A percentile compares a stretch with the other conserved stretches of the same genome.
These are phyloP conservation scores for Teratosphaeriaceae sp. DNA, from an alignment of 2,329 filamentous ascomycete species.

Conservation along the genomic window DNA sequence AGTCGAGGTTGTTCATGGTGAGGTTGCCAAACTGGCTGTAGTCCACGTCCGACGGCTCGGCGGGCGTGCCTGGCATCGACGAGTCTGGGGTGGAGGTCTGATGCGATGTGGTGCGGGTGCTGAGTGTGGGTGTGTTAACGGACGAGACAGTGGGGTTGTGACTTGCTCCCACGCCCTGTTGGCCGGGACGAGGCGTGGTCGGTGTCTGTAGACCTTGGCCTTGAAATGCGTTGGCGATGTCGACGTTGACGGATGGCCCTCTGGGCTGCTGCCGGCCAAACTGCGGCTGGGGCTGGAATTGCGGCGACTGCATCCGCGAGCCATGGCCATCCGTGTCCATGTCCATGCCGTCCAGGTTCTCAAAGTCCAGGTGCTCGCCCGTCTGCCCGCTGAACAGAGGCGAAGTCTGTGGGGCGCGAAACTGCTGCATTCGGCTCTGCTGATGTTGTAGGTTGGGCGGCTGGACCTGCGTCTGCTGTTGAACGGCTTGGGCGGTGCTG, in stretches of 20 bases:
- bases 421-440: not conserved
- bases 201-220: conserved; percentile 75
- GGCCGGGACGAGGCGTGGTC: conserved; percentile 69
- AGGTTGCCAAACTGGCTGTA: conserved; percentile 35
- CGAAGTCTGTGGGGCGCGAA: conserved; percentile 12
- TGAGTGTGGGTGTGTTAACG: conserved; percentile 88
- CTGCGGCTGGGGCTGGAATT: conserved; percentile 40
- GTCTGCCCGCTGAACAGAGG: conserved; percentile 28
- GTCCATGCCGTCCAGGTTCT: conserved; percentile 86
- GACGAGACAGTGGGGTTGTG: conserved; percentile 96
- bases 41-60: conserved; percentile 53
- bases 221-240: conserved; percentile 61
- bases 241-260: conserved; percentile 70
- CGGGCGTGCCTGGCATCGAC: conserved; percentile 62
- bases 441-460: conserved; percentile 14
- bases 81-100: conserved; percentile 57
- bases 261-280: conserved; percentile 51
- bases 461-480: conserved; percentile 26
- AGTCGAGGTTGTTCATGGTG: conserved; percentile 29
- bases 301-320: conserved; percentile 26
- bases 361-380: conserved; percentile 27
- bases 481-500: conserved; percentile 29
- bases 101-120: conserved; percentile 64
- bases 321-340: conserved; percentile 60
- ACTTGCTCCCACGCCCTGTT: conserved; percentile 63